These are phyloP conservation scores for Conidiobolus incongruus DNA, from an alignment of 371 early-diverging fungal species.

Conservation along the genomic window DNA sequence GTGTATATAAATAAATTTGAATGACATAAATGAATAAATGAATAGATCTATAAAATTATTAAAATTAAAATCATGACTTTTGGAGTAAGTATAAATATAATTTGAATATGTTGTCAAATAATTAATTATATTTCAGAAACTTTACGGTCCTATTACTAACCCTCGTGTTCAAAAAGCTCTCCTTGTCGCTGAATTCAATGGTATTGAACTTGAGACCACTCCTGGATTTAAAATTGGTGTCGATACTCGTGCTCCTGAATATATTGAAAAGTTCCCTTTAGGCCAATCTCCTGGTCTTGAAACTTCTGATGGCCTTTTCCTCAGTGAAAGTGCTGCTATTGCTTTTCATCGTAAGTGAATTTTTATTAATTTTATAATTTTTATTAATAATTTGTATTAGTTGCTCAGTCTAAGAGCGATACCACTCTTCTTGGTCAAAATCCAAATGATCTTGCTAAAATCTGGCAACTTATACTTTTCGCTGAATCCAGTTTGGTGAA, in stretches of 20 bases:
- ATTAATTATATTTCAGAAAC: too few relatives aligned
- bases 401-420: slow-evolving; percentile 33
- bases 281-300: slow-evolving; percentile 47
- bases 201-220: slow-evolving; percentile 37
- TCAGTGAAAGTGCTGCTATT: slow-evolving; percentile 71
- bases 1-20: too few relatives aligned
- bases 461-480: slow-evolving; percentile 55
- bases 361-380: slow-evolving; percentile 9
- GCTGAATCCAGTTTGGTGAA: slow-evolving; percentile 33
- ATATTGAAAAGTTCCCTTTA: slow-evolving; percentile 45
- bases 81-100: too few relatives aligned
- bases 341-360: slow-evolving; percentile 48
- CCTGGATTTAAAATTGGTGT: slow-evolving; percentile 36
- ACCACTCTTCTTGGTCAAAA: slow-evolving; percentile 33
- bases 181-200: slow-evolving; percentile 58
- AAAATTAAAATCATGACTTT: too few relatives aligned
- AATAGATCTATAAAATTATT: too few relatives aligned
- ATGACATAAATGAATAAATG: too few relatives aligned
- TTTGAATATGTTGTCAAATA: too few relatives aligned
- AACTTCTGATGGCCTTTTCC: slow-evolving; percentile 30
- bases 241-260: slow-evolving; percentile 53
- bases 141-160: slow-evolving; percentile 15
- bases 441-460: slow-evolving; percentile 44
- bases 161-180: slow-evolving; percentile 32
- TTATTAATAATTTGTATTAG: slow-evolving; percentile 11